Evolutionary conservation across 2,329 filamentous ascomycete genomes (phyloP).

Genomic region (Knufia fluminis): DNA sequence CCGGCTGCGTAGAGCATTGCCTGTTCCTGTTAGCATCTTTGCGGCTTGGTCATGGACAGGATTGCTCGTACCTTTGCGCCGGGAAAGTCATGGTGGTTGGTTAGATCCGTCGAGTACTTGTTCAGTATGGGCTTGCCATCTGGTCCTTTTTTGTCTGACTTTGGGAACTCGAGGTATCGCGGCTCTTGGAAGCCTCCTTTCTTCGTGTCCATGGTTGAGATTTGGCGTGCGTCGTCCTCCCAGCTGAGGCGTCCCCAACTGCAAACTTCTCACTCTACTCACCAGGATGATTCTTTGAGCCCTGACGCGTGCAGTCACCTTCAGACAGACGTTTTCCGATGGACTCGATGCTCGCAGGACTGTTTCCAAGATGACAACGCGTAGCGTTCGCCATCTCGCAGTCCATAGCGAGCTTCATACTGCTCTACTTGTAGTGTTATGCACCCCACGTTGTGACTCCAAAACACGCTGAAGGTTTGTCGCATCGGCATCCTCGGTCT

Average conservation of each 20-base stretch:
- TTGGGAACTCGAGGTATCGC: conserved; percentile 50
- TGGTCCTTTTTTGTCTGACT: conserved; percentile 42
- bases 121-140: conserved; percentile 64
- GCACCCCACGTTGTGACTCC: conserved; percentile 3
- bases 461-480: background rate
- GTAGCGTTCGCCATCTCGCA: background rate
- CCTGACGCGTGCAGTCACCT: too few relatives aligned
- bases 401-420: background rate
- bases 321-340: too few relatives aligned
- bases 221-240: too few relatives aligned
- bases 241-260: too few relatives aligned
- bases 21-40: conserved; percentile 40
- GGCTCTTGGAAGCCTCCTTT: conserved; percentile 22
- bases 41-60: background rate
- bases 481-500: background rate
- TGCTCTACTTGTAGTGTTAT: background rate
- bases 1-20: conserved; percentile 94
- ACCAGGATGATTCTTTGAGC: too few relatives aligned
- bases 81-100: conserved; percentile 78
- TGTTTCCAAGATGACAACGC: too few relatives aligned
- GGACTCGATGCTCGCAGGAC: too few relatives aligned
- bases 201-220: conserved; percentile 18
- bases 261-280: too few relatives aligned
- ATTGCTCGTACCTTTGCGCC: conserved; percentile 62
- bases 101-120: conserved; percentile 74